These are phyloP conservation scores for Pestalotiopsis sp. DNA, from an alignment of 2,329 filamentous ascomycete genomes.

Conservation along the genomic window DNA sequence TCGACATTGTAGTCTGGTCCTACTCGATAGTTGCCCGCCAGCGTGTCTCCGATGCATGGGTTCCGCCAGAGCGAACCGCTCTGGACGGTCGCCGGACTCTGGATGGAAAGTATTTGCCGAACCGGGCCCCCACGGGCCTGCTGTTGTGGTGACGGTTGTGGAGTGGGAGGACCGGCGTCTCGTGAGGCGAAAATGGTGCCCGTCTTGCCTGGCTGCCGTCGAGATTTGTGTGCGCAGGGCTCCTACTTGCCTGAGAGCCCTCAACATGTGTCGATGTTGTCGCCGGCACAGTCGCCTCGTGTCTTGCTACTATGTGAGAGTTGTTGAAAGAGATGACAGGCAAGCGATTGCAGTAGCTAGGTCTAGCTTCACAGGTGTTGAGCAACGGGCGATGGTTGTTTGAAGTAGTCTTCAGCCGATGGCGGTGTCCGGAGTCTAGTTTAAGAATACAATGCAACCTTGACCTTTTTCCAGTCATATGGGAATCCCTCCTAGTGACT, in stretches of 20 bases:
- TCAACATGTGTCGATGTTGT: constrained; percentile 38
- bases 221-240: constrained; percentile 28
- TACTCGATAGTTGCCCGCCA: constrained; percentile 75
- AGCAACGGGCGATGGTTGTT: background rate
- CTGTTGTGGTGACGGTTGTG: constrained; percentile 37
- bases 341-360: background rate
- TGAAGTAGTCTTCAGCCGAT: constrained; percentile 27
- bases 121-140: constrained; percentile 58
- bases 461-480: constrained; percentile 23
- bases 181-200: constrained; percentile 33
- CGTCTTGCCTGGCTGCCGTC: constrained; percentile 31
- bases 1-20: constrained; percentile 73
- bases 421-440: constrained; percentile 23
- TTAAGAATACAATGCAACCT: constrained; percentile 34
- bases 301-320: background rate
- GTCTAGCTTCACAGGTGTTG: background rate
- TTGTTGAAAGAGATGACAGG: background rate
- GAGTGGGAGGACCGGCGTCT: constrained; percentile 30
- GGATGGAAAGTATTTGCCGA: constrained; percentile 61
- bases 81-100: constrained; percentile 71
- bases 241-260: constrained; percentile 33
- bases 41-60: constrained; percentile 72
- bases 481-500: constrained; percentile 35
- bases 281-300: constrained; percentile 7
- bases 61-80: constrained; percentile 77